Base-by-base conservation (phyloP, 225 moss, liverwort and hornwort genomes). In the Thuidium tamariscinum region DNA sequence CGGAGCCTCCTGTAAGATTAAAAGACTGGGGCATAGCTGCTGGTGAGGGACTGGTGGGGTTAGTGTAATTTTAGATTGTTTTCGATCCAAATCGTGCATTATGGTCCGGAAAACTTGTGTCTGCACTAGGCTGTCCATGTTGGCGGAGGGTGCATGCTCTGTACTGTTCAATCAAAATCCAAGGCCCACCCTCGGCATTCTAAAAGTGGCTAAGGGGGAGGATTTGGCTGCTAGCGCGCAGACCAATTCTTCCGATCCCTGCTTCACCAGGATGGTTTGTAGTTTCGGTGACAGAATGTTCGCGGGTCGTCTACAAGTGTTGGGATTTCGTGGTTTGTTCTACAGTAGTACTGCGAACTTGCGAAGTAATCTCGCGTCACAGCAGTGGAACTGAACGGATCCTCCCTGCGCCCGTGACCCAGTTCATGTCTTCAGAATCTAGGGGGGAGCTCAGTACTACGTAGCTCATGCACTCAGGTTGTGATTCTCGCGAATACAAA, bases 211-310 rank as follows among this genome's bases (percentile, higher is more conserved):
- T 62, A 81, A 77, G 71, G 30, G 52, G n/a, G 59, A 73, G 67
- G 56, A 26, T 71, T 88, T 88, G 86, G 88, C 90, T 88, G 86
- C 80, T 88, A 86, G 88, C 25, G 79, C 34, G 59, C 73, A 67
- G 88, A 83, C 83, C 74, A 36, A 32, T 67, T 86, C 88, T 44
- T 29, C 42, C 11, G 59, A 60, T 34, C 37, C 21, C 65, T 49
- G 49, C 66, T 80, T 34, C 61, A 3, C 11, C 5, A 18, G 10
- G 36, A 16, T 55, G 42, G 62, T 60, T 66, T 22, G 1, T 5
- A 44, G 78, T n/a, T 56, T 59, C 29, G 63, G 57, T 64, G 10
- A 15, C 42, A 22, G 79, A 86, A 90, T 83, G 79, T 74, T 86
- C 79, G 29, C 29, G 19, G 51, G 39, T 44, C 13, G 63, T 51